Conservation (phyloP, 2,329 filamentous ascomycete genomes). For the Setomelanomma holmii region DNA sequence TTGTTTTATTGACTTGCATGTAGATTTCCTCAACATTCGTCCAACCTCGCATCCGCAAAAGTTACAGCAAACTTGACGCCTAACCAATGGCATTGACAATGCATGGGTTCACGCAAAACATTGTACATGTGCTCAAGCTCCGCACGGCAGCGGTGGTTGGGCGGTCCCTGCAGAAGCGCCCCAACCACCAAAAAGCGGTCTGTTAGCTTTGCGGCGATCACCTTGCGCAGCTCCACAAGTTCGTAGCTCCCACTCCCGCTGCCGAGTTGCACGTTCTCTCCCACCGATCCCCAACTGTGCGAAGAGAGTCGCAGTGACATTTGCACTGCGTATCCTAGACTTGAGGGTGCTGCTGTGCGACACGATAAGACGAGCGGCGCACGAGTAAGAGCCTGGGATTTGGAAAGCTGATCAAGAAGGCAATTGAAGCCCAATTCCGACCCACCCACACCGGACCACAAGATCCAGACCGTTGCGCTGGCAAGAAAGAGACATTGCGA, state of each 20-base stretch:
- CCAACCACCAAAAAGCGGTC: constrained; percentile 31
- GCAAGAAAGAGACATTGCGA: constrained; percentile 8
- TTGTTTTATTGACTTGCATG: background rate
- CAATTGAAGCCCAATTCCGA: constrained; percentile 9
- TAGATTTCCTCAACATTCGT: background rate
- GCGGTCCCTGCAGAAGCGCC: constrained; percentile 26
- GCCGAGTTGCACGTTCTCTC: constrained; percentile 7
- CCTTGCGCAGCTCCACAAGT: constrained; percentile 31
- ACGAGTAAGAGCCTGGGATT: background rate
- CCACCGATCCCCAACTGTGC: constrained; percentile 25
- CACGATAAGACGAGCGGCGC: background rate
- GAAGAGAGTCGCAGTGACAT: constrained; percentile 3
- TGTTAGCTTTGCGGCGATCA: constrained; percentile 25
- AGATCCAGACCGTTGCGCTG: constrained; percentile 6
- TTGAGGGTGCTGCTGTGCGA: background rate
- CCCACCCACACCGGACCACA: constrained; percentile 2
- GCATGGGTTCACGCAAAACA: constrained; percentile 30
- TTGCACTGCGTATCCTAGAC: background rate
- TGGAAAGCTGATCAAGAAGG: background rate
- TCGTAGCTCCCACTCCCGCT: constrained; percentile 27
- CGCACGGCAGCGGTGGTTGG: constrained; percentile 13
- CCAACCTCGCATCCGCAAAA: constrained; percentile 1
- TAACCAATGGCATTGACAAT: constrained; percentile 1
- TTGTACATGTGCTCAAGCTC: constrained; percentile 15
- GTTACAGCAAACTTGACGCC: background rate